Base-by-base conservation (phyloP, 1,139 yeast genomes). In the Candida sp. region DNA sequence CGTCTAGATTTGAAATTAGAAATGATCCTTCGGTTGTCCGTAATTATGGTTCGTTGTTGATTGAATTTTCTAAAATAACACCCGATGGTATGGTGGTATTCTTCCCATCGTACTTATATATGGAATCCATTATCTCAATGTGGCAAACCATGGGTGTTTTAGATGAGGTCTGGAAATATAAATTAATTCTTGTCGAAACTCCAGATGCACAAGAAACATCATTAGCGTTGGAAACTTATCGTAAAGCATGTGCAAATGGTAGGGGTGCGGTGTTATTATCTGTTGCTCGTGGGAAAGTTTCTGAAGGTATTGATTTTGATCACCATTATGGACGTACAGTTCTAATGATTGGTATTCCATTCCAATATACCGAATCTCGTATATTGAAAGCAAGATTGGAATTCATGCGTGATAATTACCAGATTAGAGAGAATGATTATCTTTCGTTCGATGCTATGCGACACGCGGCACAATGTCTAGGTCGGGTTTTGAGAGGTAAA, bases 131-230 rank as follows among this genome's bases (percentile, higher is more conserved):
- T 56, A 93, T 91, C 39, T 87, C 97, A 2, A 91, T 89, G 87
- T 93, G 99, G 99, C 99, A 93, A 65, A 83, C 83, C 21, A 93
- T 93, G 97, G 98, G 99, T 41, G 93, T 93, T 35, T 68, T 93
- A 53, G 99, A 93, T 63, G 98, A 95, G 61, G 98, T 95, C 9
- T 95, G 99, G 99, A 91, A 93, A 63, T 90, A 93, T 62, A 93
- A 93, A 61, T 74, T 93, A 52, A 91, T 93, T 52, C 70, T 93
- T 37, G 98, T 95, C n/a, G 99, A 93, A 64, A 93, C 99, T 0
- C 99, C 99, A 0, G 99, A 93, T 77, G 96, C 97, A 0, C 99
- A 95, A 63, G 99, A 95, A 63, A 93, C 99, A 0, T 86, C 97
- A 1, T 68, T 93, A 49, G 99, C 99, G 0, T 69, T 93, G 51